phyloP scores from a whole-genome alignment of 768 basidiomycete species.

The Leccinum pellstonianum region DNA sequence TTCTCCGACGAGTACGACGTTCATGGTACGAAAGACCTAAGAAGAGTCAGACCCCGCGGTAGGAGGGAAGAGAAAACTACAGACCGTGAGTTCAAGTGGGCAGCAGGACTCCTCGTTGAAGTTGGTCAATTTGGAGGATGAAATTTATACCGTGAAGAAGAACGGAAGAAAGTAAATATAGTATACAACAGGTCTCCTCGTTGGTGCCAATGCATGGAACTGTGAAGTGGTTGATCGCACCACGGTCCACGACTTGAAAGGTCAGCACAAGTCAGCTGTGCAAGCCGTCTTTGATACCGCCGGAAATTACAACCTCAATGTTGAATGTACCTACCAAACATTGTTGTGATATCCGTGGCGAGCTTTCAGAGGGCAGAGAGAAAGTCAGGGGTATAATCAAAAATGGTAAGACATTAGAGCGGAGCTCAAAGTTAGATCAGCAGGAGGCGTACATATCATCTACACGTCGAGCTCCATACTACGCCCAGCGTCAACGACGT shows the following conservation, averaged over 20 bases:
- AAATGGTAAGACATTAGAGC: conserved; percentile 17
- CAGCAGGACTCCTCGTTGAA: neutral
- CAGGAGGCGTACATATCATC: conserved; percentile 8
- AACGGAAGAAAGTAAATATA: neutral
- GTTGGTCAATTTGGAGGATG: neutral
- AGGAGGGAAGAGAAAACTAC: neutral
- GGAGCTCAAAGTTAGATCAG: conserved; percentile 26
- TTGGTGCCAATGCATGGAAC: neutral
- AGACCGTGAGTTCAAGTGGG: neutral
- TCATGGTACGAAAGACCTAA: conserved; percentile 13
- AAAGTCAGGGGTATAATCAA: conserved; percentile 5
- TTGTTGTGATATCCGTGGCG: neutral
- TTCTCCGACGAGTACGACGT: conserved; percentile 26
- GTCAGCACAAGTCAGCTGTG: neutral
- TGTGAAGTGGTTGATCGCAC: neutral
- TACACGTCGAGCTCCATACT: conserved; percentile 30
- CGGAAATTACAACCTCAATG: neutral
- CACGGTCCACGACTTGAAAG: neutral
- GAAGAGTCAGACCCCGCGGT: conserved; percentile 1
- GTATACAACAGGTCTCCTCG: neutral
- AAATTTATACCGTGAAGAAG: conserved; percentile 8
- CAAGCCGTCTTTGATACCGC: neutral
- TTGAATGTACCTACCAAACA: neutral
- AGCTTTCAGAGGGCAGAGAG: neutral
- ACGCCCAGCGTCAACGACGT: conserved; percentile 20